phyloP scores from a whole-genome alignment of 2,329 filamentous ascomycete genomes.

The Lecanoromycetidae sp. region DNA sequence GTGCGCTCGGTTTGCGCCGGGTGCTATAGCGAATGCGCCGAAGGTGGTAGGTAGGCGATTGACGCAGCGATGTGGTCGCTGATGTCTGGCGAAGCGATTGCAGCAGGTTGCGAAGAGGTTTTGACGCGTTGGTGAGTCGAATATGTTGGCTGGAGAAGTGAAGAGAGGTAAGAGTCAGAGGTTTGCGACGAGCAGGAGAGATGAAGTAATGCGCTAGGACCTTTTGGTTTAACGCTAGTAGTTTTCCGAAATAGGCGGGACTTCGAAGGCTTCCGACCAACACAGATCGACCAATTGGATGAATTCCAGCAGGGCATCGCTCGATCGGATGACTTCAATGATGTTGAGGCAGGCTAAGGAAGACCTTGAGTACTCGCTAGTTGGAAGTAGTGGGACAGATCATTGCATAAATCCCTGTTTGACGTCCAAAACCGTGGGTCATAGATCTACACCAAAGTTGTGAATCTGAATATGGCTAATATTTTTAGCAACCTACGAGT shows the following conservation, averaged over 20 bases:
- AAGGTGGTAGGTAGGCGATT: neutral
- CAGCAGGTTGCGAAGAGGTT: neutral
- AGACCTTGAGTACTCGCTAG: neutral
- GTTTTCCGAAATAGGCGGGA: neutral
- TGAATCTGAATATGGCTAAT: neutral
- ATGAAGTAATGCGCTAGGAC: neutral
- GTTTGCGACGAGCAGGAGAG: neutral
- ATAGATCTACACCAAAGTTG: neutral
- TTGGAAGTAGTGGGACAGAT: neutral
- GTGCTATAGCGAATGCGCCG: neutral
- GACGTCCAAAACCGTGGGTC: neutral
- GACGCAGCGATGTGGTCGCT: neutral
- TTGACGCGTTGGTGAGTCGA: conserved; percentile 4
- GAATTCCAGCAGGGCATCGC: neutral
- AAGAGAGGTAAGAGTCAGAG: conserved; percentile 1
- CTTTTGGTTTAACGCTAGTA: neutral
- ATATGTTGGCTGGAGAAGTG: neutral
- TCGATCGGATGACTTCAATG: conserved; percentile 4
- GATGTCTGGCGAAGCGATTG: neutral
- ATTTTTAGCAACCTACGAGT: too few relatives aligned
- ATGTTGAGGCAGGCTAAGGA: neutral
- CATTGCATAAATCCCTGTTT: neutral
- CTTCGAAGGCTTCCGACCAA: neutral
- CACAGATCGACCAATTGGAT: conserved; percentile 4
- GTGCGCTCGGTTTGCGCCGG: conserved; percentile 11